Percentiles rank a stretch among this genome's conserved stretches.
Conservation (phyloP, 1,284 basidiomycete genomes). For the Heliocybe sulcata region DNA sequence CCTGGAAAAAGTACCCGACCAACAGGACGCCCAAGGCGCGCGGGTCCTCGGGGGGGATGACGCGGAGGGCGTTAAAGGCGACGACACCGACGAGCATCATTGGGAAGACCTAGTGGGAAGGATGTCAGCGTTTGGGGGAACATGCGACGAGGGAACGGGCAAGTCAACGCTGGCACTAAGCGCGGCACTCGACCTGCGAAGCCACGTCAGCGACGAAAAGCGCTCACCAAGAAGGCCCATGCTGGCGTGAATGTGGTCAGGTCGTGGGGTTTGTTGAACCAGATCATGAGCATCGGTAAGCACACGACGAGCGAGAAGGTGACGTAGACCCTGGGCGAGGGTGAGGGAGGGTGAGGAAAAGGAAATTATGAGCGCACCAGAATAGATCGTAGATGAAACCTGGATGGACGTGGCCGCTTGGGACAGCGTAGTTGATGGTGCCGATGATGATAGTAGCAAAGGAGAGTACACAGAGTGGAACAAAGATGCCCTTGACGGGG, state of each 20-base stretch:
- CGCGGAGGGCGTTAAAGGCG: constrained; percentile 36
- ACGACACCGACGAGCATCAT: constrained; percentile 45
- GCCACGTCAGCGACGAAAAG: too few relatives aligned
- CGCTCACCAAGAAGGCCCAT: constrained; percentile 36
- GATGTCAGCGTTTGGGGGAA: not conserved
- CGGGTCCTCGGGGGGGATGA: constrained; percentile 26
- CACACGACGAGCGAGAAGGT: constrained; percentile 30
- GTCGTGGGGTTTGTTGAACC: constrained; percentile 42
- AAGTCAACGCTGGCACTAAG: too few relatives aligned
- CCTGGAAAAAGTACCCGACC: constrained; percentile 42
- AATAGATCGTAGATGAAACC: constrained; percentile 32
- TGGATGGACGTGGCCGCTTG: constrained; percentile 23
- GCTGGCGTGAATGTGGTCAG: constrained; percentile 36
- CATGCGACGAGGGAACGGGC: not conserved
- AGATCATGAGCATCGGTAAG: constrained; percentile 43
- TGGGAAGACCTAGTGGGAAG: constrained; percentile 30
- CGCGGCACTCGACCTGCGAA: too few relatives aligned
- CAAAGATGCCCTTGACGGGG: constrained; percentile 38
- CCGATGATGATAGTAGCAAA: constrained; percentile 46
- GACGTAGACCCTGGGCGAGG: constrained; percentile 32
- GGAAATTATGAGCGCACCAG: constrained; percentile 24
- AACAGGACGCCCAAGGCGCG: constrained; percentile 34
- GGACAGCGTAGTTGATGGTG: constrained; percentile 37
- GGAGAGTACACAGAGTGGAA: constrained; percentile 37
- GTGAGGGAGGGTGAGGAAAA: not conserved